phyloP scores from a whole-genome alignment of 1,139 yeast genomes.

The Protomyces gravidus region DNA sequence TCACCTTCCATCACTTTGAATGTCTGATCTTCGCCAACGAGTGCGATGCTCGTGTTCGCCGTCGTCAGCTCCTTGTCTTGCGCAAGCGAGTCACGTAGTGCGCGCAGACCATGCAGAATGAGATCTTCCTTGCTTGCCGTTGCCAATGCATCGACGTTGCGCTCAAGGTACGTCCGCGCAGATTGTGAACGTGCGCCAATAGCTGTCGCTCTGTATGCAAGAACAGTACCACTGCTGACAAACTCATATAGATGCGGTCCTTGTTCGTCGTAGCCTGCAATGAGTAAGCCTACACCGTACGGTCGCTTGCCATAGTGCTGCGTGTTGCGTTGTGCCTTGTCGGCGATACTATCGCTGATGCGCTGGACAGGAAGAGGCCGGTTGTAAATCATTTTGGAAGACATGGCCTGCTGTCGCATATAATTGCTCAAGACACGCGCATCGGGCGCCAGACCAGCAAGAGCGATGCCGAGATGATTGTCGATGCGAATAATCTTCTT shows the following conservation, averaged over 20 bases:
- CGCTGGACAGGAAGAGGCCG: slow-evolving; percentile 81
- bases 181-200: slow-evolving; percentile 99
- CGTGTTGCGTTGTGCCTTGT: slow-evolving; percentile 94
- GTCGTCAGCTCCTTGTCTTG: slow-evolving; percentile 87
- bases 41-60: slow-evolving; percentile 82
- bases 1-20: slow-evolving; percentile 83
- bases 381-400: slow-evolving; percentile 77
- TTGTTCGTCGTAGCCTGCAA: slow-evolving; percentile 88
- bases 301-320: slow-evolving; percentile 96
- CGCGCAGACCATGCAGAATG: slow-evolving; percentile 81
- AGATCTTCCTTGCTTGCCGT: slow-evolving; percentile 61
- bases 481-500: slow-evolving; percentile 88
- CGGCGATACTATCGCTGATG: slow-evolving; percentile 84
- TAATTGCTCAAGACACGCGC: slow-evolving; percentile 83
- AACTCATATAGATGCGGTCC: slow-evolving; percentile 95
- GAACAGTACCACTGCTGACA: slow-evolving; percentile 89
- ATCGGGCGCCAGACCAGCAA: slow-evolving; percentile 97
- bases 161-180: slow-evolving; percentile 89
- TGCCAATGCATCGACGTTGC: slow-evolving; percentile 64
- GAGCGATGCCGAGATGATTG: slow-evolving; percentile 87
- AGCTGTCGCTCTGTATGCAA: slow-evolving; percentile 89
- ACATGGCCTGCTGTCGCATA: slow-evolving; percentile 86
- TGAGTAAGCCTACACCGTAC: slow-evolving; percentile 89
- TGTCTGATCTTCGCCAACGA: slow-evolving; percentile 74
- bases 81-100: slow-evolving; percentile 86